Evolutionary conservation across 1,284 basidiomycete species (phyloP), one percentile per base, ranked within the genome.

Genomic region (Austropuccinia psidii): DNA sequence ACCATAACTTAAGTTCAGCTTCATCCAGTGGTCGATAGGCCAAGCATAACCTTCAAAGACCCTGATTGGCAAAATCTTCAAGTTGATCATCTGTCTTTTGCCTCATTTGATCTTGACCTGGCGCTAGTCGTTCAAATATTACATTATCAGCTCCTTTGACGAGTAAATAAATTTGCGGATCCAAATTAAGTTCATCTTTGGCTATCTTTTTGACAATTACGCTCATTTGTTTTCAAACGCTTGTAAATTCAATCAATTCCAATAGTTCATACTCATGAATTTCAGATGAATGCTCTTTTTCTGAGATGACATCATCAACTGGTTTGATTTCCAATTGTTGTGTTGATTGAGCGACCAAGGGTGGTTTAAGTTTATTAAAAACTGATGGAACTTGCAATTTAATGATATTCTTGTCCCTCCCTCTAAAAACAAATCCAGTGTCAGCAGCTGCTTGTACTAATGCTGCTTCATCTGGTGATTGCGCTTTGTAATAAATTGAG

Each of bases 391-490:
- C 94, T 79, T 89, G 87, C 72, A 99, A 83, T 52, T 85, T 83
- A 52, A 98, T 82, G 19, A 88, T 85, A 77, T 84, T 84, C 77
- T 91, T 90, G 77, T 98, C 93, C 72, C 91, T 85, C 5, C 94
- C 93, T 24, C 88, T 86, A 83, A 97, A 98, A 65, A 94, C 85
- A 80, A 91, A 98, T 0, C 96, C 96, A 55, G 90, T 88, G 79
- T 98, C 94, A 9, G 95, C 94, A 0, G 96, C 95, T 31, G 93
- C 92, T 81, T 96, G 93, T 1, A 98, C 95, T n/a, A 99, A 86
- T 11, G 95, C 96, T 2, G 92, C 90, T 83, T 98, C 96, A 80
- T 98, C 96, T 0, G 96, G 96, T 29, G 89, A 90, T 81, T 98
- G 95, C 2, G 95, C 93, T 82, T 96, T 97, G 85, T 96, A 99